Evolutionary conservation across 148 eudicot genomes (phyloP).

Genomic region (Chenopodium album): DNA sequence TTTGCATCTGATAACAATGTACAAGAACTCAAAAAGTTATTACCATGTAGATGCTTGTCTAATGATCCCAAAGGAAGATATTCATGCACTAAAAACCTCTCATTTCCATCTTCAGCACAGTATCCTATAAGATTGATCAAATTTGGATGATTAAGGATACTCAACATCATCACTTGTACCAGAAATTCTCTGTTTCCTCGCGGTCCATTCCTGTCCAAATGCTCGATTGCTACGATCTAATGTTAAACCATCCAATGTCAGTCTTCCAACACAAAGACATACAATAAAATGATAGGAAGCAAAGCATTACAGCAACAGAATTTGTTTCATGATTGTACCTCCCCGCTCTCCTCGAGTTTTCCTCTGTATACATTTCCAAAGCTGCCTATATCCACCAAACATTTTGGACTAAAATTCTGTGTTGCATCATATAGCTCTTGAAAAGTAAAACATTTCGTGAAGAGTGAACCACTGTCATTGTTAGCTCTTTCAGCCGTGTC

Average conservation of each 20-base stretch:
- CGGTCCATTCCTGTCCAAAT: constrained; percentile 44
- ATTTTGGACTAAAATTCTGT: constrained; percentile 44
- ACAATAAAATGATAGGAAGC: neutral
- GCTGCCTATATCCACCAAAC: constrained; percentile 43
- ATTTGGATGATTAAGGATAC: constrained; percentile 45
- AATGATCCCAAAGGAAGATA: constrained; percentile 56
- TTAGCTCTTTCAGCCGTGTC: neutral
- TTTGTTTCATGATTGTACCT: constrained; percentile 32
- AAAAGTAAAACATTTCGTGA: constrained; percentile 35
- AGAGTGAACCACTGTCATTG: neutral
- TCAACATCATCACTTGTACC: constrained; percentile 47
- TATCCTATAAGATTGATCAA: constrained; percentile 50
- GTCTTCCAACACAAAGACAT: neutral
- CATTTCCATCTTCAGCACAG: constrained; percentile 59
- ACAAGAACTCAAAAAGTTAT: neutral
- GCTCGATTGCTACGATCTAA: constrained; percentile 49
- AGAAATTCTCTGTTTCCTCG: constrained; percentile 53
- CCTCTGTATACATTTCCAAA: constrained; percentile 54
- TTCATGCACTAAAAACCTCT: constrained; percentile 69
- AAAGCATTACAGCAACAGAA: neutral
- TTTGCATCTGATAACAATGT: neutral
- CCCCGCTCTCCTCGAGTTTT: constrained; percentile 24
- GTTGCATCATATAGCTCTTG: constrained; percentile 49
- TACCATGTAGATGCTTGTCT: constrained; percentile 55
- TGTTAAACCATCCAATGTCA: neutral